Percentiles rank a stretch among this genome's conserved stretches.
phyloP scores from a whole-genome alignment of 179 eudicot species.

The Silene vulgaris region DNA sequence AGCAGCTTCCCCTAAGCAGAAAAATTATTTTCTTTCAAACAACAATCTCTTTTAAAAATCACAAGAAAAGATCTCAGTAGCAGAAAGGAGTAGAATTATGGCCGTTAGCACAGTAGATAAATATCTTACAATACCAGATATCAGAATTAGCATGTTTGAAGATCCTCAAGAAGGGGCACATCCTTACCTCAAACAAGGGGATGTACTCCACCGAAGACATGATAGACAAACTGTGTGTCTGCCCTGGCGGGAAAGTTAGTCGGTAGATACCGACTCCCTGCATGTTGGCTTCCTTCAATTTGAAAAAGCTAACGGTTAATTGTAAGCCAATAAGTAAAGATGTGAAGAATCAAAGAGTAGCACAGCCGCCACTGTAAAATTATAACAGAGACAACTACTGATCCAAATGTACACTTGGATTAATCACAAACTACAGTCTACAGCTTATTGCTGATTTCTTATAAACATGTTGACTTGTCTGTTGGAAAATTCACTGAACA shows the following conservation, averaged over 20 bases:
- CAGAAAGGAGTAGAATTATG: neutral
- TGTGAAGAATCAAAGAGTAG: conserved; percentile 1
- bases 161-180: neutral
- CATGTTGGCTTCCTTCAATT: conserved; percentile 51
- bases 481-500: neutral
- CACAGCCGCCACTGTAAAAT: neutral
- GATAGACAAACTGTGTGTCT: conserved; percentile 40
- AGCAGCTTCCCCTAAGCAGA: conserved; percentile 48
- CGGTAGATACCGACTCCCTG: conserved; percentile 43
- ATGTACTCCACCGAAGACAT: conserved; percentile 46
- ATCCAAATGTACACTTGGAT: neutral
- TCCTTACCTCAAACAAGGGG: conserved; percentile 60
- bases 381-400: neutral
- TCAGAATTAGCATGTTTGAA: neutral
- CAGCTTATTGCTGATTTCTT: conserved; percentile 1
- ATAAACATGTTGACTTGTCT: neutral
- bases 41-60: neutral
- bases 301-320: conserved; percentile 6
- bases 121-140: neutral
- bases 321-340: neutral
- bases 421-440: conserved; percentile 7
- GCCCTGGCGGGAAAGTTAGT: conserved; percentile 45
- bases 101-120: neutral
- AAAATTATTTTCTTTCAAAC: neutral
- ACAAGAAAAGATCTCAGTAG: neutral